Percentiles rank a stretch among this genome's conserved stretches.
These are phyloP conservation scores for Phytopythium vexans DNA, from an alignment of 352 stramenopile genomes.

Conservation along the genomic window DNA sequence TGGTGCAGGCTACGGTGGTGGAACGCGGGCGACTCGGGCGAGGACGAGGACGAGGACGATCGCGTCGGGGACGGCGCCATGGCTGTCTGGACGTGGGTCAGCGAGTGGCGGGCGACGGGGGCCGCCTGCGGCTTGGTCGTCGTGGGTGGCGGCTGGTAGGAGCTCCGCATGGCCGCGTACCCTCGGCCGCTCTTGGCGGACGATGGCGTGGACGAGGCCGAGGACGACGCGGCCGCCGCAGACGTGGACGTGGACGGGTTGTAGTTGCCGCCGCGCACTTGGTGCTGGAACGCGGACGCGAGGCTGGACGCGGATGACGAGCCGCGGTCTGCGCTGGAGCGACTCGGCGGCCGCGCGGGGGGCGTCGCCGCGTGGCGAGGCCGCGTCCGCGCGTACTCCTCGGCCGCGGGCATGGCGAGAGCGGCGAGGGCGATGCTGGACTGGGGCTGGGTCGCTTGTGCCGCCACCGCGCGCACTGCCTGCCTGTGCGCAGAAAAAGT, in stretches of 20 bases:
- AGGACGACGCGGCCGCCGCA: constrained; percentile 3
- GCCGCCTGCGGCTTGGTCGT: constrained; percentile 19
- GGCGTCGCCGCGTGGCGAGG: constrained; percentile 18
- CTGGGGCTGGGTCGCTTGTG: constrained; percentile 4
- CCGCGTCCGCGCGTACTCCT: constrained; percentile 33
- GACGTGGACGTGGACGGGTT: constrained; percentile 7
- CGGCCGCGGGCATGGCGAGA: constrained; percentile 28
- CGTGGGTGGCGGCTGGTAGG: constrained; percentile 33
- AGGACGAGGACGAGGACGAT: constrained; percentile 18
- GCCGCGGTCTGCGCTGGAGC: background rate
- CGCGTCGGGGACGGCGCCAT: constrained; percentile 29
- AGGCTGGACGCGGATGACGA: constrained; percentile 13
- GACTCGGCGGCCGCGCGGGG: constrained; percentile 6
- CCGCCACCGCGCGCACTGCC: constrained; percentile 55
- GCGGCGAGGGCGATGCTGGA: background rate
- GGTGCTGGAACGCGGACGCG: constrained; percentile 27
- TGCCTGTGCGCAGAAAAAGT: constrained; percentile 28
- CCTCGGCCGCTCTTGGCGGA: constrained; percentile 17
- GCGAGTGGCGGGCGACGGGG: constrained; percentile 38
- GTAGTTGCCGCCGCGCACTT: constrained; percentile 13
- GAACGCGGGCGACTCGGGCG: constrained; percentile 8
- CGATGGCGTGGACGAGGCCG: constrained; percentile 34
- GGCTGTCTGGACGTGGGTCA: constrained; percentile 36
- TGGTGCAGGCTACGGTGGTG: constrained; percentile 10
- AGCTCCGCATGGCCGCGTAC: constrained; percentile 20